Evolutionary conservation across 2,329 filamentous ascomycete genomes (phyloP).

Genomic region (Westerdykella aurantiaca): DNA sequence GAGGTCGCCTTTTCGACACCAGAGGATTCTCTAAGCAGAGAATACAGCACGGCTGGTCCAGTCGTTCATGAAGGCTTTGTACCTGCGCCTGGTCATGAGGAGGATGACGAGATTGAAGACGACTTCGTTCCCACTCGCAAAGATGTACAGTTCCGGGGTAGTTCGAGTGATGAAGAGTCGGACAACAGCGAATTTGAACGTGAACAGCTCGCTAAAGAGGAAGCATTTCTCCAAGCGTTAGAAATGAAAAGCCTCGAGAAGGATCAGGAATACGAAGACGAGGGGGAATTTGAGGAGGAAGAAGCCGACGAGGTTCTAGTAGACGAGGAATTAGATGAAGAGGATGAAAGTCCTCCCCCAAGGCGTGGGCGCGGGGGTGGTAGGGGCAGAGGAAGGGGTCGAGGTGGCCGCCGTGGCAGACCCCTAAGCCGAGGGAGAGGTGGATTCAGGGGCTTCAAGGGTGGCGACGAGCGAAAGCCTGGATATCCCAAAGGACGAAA

Average conservation of each 20-base stretch:
- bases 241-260: conserved; percentile 27
- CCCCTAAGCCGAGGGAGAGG: conserved; percentile 22
- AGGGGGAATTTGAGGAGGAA: conserved; percentile 19
- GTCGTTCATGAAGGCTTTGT: conserved; percentile 39
- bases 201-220: conserved; percentile 23
- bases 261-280: conserved; percentile 24
- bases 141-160: conserved; percentile 8
- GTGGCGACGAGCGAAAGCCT: conserved; percentile 13
- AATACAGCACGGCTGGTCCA: conserved; percentile 22
- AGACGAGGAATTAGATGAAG: conserved; percentile 25
- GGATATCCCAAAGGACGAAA: conserved; percentile 31
- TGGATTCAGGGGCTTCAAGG: conserved; percentile 8
- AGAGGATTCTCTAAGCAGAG: conserved; percentile 18
- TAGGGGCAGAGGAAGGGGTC: conserved; percentile 2
- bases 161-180: conserved; percentile 19
- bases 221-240: conserved; percentile 23
- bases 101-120: conserved; percentile 23
- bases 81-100: conserved; percentile 29
- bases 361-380: conserved; percentile 13
- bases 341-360: conserved; percentile 15
- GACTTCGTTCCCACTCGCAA: not conserved
- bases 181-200: conserved; percentile 20
- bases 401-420: conserved; percentile 22
- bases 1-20: too few relatives aligned
- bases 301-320: conserved; percentile 28